Base-by-base conservation (phyloP, 1,284 basidiomycete species). In the Ceratobasidium sp. region DNA sequence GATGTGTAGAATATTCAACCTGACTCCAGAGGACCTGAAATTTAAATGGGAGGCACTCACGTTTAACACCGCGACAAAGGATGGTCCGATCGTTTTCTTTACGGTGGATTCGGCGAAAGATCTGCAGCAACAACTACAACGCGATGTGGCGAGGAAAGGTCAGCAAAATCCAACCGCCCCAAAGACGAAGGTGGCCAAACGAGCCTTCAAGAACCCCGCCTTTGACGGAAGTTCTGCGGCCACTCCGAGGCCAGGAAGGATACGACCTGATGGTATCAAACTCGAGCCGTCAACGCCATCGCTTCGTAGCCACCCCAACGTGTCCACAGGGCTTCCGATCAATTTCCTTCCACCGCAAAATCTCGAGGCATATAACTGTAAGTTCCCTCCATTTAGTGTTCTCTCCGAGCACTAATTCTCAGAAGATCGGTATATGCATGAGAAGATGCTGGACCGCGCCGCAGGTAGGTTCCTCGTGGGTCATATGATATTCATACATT, bases 361-460 rank as follows among this genome's bases (percentile, higher is more conserved):
- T 84, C 63, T 92, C 90, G 93, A 81, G 85, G 90, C 80, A 9
- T 44, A 64, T 47, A 57, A 51, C 6, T 47, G 62, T 59, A 47
- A 63, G 57, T 36, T 45, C 29, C 6, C 57, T 33, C 22, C 19
- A 45, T 9, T 45, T 31, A 5, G 24, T 62, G 41, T 51, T 17
- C 4, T 27, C 56, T 19, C 54, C 44, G 64, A 75, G 24, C 74
- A 64, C 24, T 41, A 5, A 53, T 73, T 64, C 36, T 27, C 45
- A 17, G 1, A 76, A 95, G 93, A 96, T 84, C 89, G 93, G 36
- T 98, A 98, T 82, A 97, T 97, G 95, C 95, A 93, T 80, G 95
- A 97, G 82, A 95, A 94, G 83, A 86, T 93, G 22, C 89, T 89
- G 0, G 93, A 93, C 79, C 86, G 95, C 45, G 91, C 93, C 76